Evolutionary conservation across 1,139 yeast species (phyloP), one percentile per base, ranked within the genome.

Genomic region (Suhomyces anneliseae): DNA sequence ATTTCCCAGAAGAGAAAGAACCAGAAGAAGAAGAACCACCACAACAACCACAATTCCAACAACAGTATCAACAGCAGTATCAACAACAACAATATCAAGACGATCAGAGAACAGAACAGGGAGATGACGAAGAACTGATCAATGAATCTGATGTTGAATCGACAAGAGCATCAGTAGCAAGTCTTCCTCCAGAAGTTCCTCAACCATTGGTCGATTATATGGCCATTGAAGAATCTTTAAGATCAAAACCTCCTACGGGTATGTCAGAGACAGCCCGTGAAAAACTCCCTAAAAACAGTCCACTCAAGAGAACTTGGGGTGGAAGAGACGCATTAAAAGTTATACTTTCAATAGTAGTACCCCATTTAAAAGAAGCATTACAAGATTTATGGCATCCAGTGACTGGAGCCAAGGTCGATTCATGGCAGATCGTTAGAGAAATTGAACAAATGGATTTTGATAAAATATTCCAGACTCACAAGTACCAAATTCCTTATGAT

Each of bases 221-320:
- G 36, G 67, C 60, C 11, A 58, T 70, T 10, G 68, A 64, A 27
- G 60, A 59, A 10, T 64, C 76, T 0, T 57, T 75, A 34, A 59
- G 74, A 45, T 78, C 80, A 15, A 66, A 58, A 24, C 73, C 66
- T 36, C 90, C 89, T 1, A 64, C 76, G 2, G 92, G 92, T 3
- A 79, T 86, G 84, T 79, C 89, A 0, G 63, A 64, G 14, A 78
- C 70, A 49, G 81, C 83, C 0, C 78, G 78, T 45, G 81, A 82
- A n/a, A 88, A 87, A 57, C 63, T 72, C 27, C 81, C 83, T 0
- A 68, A 69, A 40, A 78, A 76, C 45, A 71, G 78, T 2, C 75
- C 83, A 1, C 61, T 85, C 29, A 66, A 69, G 27, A 62, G 73
- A 35, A 70, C 81, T 0, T 85, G 92, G 90, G 76, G 82, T 8